Evolutionary conservation across 306 rosid species (phyloP), one percentile per base, ranked within the genome.

Genomic region (Neltuma alba): DNA sequence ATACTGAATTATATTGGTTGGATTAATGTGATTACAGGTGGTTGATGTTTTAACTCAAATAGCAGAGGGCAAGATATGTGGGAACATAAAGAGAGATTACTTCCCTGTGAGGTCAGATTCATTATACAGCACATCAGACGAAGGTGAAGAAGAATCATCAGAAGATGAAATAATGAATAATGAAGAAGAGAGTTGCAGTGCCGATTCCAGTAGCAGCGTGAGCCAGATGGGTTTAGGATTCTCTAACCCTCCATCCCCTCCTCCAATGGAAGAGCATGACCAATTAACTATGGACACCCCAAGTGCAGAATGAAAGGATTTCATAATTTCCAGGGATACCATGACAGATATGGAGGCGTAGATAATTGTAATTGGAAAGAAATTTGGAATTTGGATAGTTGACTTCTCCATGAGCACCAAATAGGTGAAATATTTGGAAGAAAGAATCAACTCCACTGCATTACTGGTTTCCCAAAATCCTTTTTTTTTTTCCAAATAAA

Each of bases 71-170:
- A 60, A 79, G 52, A 41, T 75, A 42, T 84, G 93, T 67, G 75
- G 25, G 52, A 76, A 40, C 44, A 72, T 40, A 34, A 64, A 28
- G 3, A 80, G 70, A 23, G 89, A 83, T 44, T 65, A 70, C 67
- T 89, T 91, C 2, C 90, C 91, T 14, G 72, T 85, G 62, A 83
- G 84, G 52, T 87, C 96, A 52, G 85, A 76, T 34, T 86, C 91
- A 74, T 80, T 54, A 7, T n/a, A 70, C 55, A 84, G 81, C 69
- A 44, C 45, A 36, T 79, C 78, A 12, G 86, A 84, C 13, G 72
- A 75, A 20, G 74, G 72, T 18, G 66, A 61, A 34, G 84, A 84
- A 40, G 84, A 83, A 40, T 40, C 34, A 58, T 79, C 72, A 23
- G 76, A 80, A 15, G 67, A 77, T 52, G 87, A 82, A 30, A 41